A percentile compares a stretch with the other conserved stretches of the same genome.
phyloP scores from a whole-genome alignment of 2,329 filamentous ascomycete species.

The Verticillium tricorpus region DNA sequence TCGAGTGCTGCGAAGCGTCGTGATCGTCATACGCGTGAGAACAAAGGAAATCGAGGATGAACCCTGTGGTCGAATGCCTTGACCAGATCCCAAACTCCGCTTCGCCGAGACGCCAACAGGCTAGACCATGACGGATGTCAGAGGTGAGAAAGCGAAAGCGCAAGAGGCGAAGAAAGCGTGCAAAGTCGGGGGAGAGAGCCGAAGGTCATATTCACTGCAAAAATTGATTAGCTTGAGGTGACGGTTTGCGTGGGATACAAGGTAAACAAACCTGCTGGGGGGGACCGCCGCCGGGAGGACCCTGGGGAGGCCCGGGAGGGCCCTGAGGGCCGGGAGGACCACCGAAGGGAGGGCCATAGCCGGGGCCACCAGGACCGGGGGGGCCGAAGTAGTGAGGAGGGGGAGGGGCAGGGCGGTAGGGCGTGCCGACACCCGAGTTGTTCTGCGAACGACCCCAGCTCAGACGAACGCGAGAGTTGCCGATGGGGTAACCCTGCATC shows the following conservation, averaged over 20 bases:
- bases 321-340: slow-evolving; percentile 31
- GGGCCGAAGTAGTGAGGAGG: slow-evolving; percentile 52
- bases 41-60: background rate
- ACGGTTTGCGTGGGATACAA: background rate
- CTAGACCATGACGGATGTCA: background rate
- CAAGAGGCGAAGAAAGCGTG: background rate
- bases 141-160: background rate
- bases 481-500: slow-evolving; percentile 99
- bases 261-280: slow-evolving; percentile 4
- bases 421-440: slow-evolving; percentile 97
- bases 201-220: background rate
- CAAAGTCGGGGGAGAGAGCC: background rate
- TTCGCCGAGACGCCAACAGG: background rate
- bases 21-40: background rate
- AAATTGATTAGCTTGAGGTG: background rate
- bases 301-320: slow-evolving; percentile 30
- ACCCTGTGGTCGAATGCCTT: background rate
- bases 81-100: background rate
- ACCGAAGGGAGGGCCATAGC: slow-evolving; percentile 42
- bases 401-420: slow-evolving; percentile 86
- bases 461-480: slow-evolving; percentile 94
- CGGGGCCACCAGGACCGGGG: slow-evolving; percentile 32
- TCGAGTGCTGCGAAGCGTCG: background rate
- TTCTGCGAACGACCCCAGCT: slow-evolving; percentile 98
- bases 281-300: slow-evolving; percentile 26